Base-by-base conservation (phyloP, 331 rosid species). In the Acacia concinna region DNA sequence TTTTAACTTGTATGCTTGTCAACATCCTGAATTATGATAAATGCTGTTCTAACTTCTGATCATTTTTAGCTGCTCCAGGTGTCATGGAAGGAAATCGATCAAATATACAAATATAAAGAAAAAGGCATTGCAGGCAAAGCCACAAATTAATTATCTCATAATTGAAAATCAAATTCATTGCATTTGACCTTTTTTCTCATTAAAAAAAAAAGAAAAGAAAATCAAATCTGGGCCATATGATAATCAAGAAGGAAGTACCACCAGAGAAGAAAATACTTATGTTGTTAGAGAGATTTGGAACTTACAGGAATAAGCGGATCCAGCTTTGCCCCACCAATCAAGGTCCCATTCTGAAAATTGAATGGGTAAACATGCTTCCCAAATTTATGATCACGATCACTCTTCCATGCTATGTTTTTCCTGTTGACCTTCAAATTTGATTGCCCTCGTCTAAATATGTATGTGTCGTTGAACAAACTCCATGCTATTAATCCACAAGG, bases 401-500 rank as follows among this genome's bases (percentile, higher is more conserved):
- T 95, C 88, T 91, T 85, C 99, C 99, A 95, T 8, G 99, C 97
- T 75, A 95, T 95, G 88, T 89, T 86, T 82, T 88, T 93, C 90
- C 90, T 86, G 86, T 91, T 89, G 67, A 91, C 91, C 84, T 82
- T 91, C 84, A 95, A 85, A 20, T 86, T 82, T n/a, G 94, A 85
- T 76, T 85, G 82, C 71, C 96, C 94, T 31, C 90, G 94, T 68
- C 69, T 73, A 78, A 95, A 91, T 43, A 37, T 64, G 71, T 86
- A 95, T 2, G 98, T 93, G 77, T 95, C 98, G 66, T 91, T 95
- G 72, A 95, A 95, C 87, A 95, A 52, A 89, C 99, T 95, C 99
- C 99, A 95, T 34, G 99, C 98, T 51, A 91, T 88, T 87, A 95
- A 81, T 62, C 99, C 99, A 81, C 99, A 95, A 34, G 98, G 99